Evolutionary conservation across 164 flowering plant species (phyloP).

Genomic region (Saururus chinensis): DNA sequence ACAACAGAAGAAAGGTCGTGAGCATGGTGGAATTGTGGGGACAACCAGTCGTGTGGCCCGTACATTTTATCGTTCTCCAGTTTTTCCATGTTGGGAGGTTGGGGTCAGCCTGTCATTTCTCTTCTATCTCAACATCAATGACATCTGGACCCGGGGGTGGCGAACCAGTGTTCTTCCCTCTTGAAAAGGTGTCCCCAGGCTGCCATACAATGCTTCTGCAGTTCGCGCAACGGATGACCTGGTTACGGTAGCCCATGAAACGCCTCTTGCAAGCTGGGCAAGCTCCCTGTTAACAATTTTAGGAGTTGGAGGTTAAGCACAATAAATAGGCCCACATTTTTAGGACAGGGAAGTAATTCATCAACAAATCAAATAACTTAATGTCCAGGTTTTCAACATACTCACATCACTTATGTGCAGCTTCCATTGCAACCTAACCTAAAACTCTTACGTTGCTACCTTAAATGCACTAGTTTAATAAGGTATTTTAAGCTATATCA

Average conservation of each 20-base stretch:
- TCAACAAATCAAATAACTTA: not conserved
- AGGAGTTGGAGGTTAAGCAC: not conserved
- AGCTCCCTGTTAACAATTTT: constrained; percentile 43
- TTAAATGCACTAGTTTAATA: no score
- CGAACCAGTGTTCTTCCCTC: constrained; percentile 19
- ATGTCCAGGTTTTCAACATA: no score
- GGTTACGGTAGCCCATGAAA: constrained; percentile 61
- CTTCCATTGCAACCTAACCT: no score
- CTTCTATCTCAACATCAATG: constrained; percentile 87
- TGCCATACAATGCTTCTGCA: constrained; percentile 94
- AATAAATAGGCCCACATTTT: not conserved
- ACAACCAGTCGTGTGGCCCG: no score
- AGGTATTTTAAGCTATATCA: no score
- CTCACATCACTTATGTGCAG: no score
- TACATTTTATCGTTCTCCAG: no score
- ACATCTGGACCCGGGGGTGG: constrained; percentile 49
- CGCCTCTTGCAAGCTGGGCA: constrained; percentile 81
- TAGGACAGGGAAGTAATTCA: not conserved
- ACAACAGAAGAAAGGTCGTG: no score
- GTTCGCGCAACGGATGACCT: constrained; percentile 49
- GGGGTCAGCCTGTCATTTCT: constrained; percentile 32
- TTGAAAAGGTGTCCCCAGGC: constrained; percentile 55
- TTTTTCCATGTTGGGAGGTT: no score
- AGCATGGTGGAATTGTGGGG: no score
- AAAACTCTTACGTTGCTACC: no score